These are phyloP conservation scores for Flammula alnicola DNA, from an alignment of 1,284 basidiomycete species.

Conservation along the genomic window DNA sequence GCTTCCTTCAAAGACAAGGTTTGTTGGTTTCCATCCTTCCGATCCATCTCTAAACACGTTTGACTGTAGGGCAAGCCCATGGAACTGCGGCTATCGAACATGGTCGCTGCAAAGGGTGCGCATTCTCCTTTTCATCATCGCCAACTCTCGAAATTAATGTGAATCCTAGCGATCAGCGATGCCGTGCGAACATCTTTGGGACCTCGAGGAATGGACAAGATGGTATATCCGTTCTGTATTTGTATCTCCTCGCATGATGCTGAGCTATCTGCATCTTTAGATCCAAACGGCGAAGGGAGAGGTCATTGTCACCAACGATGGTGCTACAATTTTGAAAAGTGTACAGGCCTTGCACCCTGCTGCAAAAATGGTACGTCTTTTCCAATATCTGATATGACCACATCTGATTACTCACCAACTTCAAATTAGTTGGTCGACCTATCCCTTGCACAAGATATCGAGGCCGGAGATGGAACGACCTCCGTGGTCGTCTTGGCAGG, in stretches of 20 bases:
- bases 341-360: constrained; percentile 98
- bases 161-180: constrained; percentile 87
- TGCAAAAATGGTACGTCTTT: constrained; percentile 84
- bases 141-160: constrained; percentile 19
- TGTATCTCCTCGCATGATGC: constrained; percentile 8
- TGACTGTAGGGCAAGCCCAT: constrained; percentile 80
- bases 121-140: constrained; percentile 2
- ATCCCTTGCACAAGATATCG: constrained; percentile 97
- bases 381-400: constrained; percentile 1
- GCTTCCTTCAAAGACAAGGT: constrained; percentile 86
- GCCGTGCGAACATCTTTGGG: constrained; percentile 97
- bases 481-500: constrained; percentile 97
- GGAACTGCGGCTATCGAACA: constrained; percentile 93
- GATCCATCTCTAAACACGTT: constrained; percentile 37
- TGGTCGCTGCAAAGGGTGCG: constrained; percentile 93
- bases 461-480: constrained; percentile 99
- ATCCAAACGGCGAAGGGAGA: constrained; percentile 98
- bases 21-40: constrained; percentile 16
- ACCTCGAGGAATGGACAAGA: constrained; percentile 99
- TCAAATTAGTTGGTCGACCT: constrained; percentile 86
- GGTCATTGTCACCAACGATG: constrained; percentile 98
- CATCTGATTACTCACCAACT: constrained; percentile 13
- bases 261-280: constrained; percentile 46
- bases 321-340: constrained; percentile 97
- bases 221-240: constrained; percentile 62